Base-by-base conservation (phyloP, 108 stramenopile species). In the Skeletonema grethae region DNA sequence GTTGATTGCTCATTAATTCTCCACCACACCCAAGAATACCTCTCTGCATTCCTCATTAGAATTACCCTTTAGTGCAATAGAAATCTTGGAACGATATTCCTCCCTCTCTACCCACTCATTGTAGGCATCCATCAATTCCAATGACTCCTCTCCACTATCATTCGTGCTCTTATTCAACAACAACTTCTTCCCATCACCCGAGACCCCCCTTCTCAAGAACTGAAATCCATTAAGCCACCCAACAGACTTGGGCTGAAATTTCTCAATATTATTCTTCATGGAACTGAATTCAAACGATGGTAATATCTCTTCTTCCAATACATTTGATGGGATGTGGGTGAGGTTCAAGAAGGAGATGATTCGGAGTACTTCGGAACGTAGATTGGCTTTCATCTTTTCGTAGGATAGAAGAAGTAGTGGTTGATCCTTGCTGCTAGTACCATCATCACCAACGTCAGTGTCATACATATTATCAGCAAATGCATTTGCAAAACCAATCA, bases 141-240 rank as follows among this genome's bases (percentile, higher is more conserved):
- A 55, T 29, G 69, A 38, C 22, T 10, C 32, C 11, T 22, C n/a
- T 29, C 57, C 67, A 5, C 70, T 55, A 53, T 30, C 39, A 34
- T 7, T 34, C 32, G 32, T 34, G 7, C 32, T 34, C 32, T 7
- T 34, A 1, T 34, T 34, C 65, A 22, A 18, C 67, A 75, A 65
- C 32, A 69, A 34, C 45, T 6, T 25, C 38, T 13, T 69, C 34
- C 74, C 73, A 69, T 80, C 83, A 18, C 83, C 83, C 25, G 65
- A 24, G 16, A 57, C 64, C 20, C 83, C 83, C 34, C 20, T 75
- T 46, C 83, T 73, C 59, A 84, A 65, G 50, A 84, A 84, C 46
- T 76, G 74, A 65, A 77, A 82, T 22, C 70, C 71, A 64, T 77
- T 77, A 30, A 73, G 60, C 82, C 82, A 82, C 11, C 66, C 62